Base-by-base conservation (phyloP, 805 yeast genomes). In the Candida germanica region DNA sequence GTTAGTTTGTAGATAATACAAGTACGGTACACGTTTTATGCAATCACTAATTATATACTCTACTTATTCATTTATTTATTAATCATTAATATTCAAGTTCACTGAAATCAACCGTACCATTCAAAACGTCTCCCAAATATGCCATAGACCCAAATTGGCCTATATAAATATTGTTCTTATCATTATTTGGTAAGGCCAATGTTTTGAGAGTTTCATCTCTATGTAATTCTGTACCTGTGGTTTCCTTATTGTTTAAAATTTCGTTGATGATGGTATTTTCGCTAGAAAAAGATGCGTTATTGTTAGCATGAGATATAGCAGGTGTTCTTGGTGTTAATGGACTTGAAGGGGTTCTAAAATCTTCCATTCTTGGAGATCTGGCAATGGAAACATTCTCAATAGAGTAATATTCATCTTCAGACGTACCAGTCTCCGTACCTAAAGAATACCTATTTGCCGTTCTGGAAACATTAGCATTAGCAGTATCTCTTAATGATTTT, bases 371-470 rank as follows among this genome's bases (percentile, higher is more conserved):
- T 10, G 37, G 37, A 5, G 32, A 34, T 12, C 13, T 27, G 9
- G 26, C 16, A 5, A 27, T 17, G 2, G 37, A 34, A 15, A 27
- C 11, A n/a, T 61, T 66, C 16, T 55, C 55, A 4, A 61, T 56
- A 12, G 66, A 58, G 37, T 42, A 61, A 40, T 50, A 60, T 42
- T 62, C 68, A 3, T 60, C 64, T 13, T 59, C 66, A 9, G 64
- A 50, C 18, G 54, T 54, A 11, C 37, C 38, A 21, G 39, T 41
- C 10, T 31, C 33, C 8, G 27, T 26, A 14, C 29, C 39, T n/a
- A 16, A 11, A 7, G 14, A n/a, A 27, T 6, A 7, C 8, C 30
- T 23, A 9, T 14, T 9, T n/a, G 12, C 17, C 5, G 8, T 15
- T 9, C 15, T 26, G 24, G 23, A 29, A 19, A 19, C 8, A 14